These are phyloP conservation scores for Hansfordia pulvinata DNA, from an alignment of 2,329 filamentous ascomycete species.

Conservation along the genomic window DNA sequence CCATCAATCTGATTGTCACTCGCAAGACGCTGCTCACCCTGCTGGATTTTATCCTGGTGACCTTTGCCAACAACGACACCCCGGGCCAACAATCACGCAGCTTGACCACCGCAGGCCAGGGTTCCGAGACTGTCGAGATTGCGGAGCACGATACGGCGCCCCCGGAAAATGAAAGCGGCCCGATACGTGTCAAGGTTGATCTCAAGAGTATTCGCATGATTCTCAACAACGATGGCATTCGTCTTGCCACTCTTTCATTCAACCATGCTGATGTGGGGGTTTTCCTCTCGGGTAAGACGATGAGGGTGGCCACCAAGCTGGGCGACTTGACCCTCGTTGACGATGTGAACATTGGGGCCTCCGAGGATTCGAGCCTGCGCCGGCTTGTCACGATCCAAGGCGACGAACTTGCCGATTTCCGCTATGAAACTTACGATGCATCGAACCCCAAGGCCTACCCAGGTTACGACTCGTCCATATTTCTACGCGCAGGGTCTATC, in stretches of 20 bases:
- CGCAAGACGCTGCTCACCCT: conserved; percentile 83
- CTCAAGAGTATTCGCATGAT: conserved; percentile 89
- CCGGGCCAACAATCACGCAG: conserved; percentile 18
- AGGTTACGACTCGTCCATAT: conserved; percentile 88
- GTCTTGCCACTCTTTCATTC: conserved; percentile 82
- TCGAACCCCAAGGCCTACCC: conserved; percentile 61
- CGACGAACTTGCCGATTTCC: conserved; percentile 89
- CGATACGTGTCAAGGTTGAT: conserved; percentile 86
- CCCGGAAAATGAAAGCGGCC: conserved; percentile 41
- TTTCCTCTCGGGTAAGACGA: conserved; percentile 71
- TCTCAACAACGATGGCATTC: conserved; percentile 93
- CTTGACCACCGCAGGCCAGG: conserved; percentile 18
- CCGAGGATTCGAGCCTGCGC: conserved; percentile 66
- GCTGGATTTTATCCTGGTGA: conserved; percentile 85
- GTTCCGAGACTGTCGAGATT: conserved; percentile 23
- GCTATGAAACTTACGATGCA: conserved; percentile 88
- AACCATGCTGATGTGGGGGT: conserved; percentile 87
- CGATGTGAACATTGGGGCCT: conserved; percentile 83
- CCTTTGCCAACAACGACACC: conserved; percentile 55
- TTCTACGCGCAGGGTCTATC: conserved; percentile 81
- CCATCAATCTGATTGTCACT: conserved; percentile 91
- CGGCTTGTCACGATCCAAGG: conserved; percentile 91
- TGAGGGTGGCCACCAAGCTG: conserved; percentile 76
- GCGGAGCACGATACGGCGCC: conserved; percentile 20
- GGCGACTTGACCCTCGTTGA: conserved; percentile 84